Evolutionary conservation across 495 filamentous ascomycete genomes (phyloP).

Genomic region (Penicillium paxilli): DNA sequence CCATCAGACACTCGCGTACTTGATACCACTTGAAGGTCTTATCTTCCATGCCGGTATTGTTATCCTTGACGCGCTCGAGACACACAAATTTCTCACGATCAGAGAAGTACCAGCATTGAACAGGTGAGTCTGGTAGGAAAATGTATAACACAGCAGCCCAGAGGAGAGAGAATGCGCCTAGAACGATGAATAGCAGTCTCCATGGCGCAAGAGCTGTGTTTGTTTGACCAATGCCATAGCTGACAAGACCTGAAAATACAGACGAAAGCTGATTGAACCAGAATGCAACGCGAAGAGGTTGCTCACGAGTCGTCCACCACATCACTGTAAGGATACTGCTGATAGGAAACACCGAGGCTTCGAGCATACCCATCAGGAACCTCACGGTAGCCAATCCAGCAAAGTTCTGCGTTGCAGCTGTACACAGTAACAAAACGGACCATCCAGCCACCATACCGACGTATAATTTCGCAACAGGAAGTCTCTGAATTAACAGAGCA

Average conservation of each 20-base stretch:
- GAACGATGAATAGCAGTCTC: constrained; percentile 45
- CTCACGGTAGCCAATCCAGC: constrained; percentile 43
- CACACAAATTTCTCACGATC: no score
- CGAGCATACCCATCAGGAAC: constrained; percentile 38
- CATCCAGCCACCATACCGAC: constrained; percentile 1
- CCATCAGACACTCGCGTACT: constrained; percentile 44
- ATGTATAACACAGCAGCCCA: constrained; percentile 40
- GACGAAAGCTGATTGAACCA: constrained; percentile 46
- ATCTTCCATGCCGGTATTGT: constrained; percentile 56
- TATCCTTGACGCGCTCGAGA: constrained; percentile 51
- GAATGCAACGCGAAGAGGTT: no score
- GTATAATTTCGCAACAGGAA: constrained; percentile 53
- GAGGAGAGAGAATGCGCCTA: constrained; percentile 38
- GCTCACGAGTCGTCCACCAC: no score
- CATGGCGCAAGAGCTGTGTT: constrained; percentile 34
- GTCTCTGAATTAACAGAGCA: constrained; percentile 49
- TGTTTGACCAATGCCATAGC: constrained; percentile 53
- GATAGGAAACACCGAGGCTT: constrained; percentile 46
- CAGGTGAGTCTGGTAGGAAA: constrained; percentile 53
- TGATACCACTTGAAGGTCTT: constrained; percentile 51
- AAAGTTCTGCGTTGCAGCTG: constrained; percentile 46
- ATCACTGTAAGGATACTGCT: no score
- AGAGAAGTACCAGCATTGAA: no score
- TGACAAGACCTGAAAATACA: constrained; percentile 56
- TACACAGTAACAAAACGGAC: constrained; percentile 24